Percentiles rank a stretch among this genome's conserved stretches.
These are phyloP conservation scores for Lasiosphaeria hispida DNA, from an alignment of 495 filamentous ascomycete species.

Conservation along the genomic window DNA sequence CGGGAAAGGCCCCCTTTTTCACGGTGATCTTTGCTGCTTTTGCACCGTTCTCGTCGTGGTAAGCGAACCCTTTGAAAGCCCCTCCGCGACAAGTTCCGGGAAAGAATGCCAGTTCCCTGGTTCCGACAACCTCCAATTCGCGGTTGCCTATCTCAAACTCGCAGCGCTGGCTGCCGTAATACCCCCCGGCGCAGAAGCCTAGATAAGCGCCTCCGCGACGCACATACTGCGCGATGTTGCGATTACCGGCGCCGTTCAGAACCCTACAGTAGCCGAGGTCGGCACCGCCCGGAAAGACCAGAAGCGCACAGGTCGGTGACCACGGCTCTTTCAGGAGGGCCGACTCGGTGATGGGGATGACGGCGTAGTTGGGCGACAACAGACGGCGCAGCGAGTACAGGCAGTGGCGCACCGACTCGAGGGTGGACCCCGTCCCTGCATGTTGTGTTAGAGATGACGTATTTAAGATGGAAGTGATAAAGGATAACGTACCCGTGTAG, in stretches of 20 bases:
- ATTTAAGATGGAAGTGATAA: background rate
- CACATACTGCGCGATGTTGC: slow-evolving; percentile 78
- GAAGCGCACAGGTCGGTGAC: slow-evolving; percentile 78
- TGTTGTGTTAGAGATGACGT: background rate
- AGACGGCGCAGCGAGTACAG: slow-evolving; percentile 84
- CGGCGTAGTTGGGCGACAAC: slow-evolving; percentile 90
- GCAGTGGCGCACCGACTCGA: slow-evolving; percentile 63
- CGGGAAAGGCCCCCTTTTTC: slow-evolving; percentile 56
- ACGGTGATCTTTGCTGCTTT: slow-evolving; percentile 68
- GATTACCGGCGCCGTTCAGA: slow-evolving; percentile 85
- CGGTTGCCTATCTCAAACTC: slow-evolving; percentile 89
- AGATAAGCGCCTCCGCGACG: slow-evolving; percentile 81
- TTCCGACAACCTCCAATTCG: slow-evolving; percentile 79
- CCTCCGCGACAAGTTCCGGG: slow-evolving; percentile 81
- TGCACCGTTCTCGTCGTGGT: slow-evolving; percentile 84
- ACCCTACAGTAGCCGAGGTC: slow-evolving; percentile 87
- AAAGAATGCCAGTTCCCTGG: slow-evolving; percentile 84
- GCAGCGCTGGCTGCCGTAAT: slow-evolving; percentile 76
- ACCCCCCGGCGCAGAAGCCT: slow-evolving; percentile 92
- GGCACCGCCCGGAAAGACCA: slow-evolving; percentile 93
- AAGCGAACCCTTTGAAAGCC: slow-evolving; percentile 88
- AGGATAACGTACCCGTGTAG: slow-evolving; percentile 63
- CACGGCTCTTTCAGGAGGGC: slow-evolving; percentile 89
- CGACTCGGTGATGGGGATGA: slow-evolving; percentile 76
- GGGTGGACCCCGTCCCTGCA: background rate